A percentile compares a stretch with the other conserved stretches of the same genome.
phyloP scores from a whole-genome alignment of 2,329 filamentous ascomycete genomes.

The Aspergillus transmontanensis region DNA sequence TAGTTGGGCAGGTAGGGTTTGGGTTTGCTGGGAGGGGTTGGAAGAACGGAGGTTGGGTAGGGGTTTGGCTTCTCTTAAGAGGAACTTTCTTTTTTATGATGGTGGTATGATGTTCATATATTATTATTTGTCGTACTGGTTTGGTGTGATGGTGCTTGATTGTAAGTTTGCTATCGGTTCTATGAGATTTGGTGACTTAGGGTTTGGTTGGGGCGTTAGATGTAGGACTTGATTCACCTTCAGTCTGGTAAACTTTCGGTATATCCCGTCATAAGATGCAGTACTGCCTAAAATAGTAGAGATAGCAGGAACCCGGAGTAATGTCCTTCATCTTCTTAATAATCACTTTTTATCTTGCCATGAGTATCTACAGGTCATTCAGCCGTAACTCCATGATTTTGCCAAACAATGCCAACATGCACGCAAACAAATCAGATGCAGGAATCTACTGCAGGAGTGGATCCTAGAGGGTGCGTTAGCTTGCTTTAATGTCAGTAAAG shows the following conservation, averaged over 20 bases:
- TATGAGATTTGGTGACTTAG: background rate
- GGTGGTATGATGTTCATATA: background rate
- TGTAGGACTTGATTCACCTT: background rate
- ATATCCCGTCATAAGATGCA: background rate
- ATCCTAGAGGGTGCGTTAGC: conserved; percentile 44
- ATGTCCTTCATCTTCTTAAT: background rate
- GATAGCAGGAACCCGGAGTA: background rate
- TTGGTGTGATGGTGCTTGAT: too few relatives aligned
- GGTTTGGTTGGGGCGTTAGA: background rate
- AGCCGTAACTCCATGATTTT: conserved; percentile 5
- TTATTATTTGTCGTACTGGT: background rate
- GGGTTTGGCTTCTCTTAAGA: too few relatives aligned
- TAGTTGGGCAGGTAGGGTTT: too few relatives aligned
- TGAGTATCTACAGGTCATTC: conserved; percentile 12
- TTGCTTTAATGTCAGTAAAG: background rate
- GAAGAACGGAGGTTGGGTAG: too few relatives aligned
- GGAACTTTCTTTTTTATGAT: too few relatives aligned
- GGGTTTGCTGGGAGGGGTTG: too few relatives aligned
- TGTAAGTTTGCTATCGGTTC: too few relatives aligned
- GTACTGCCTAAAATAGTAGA: background rate
- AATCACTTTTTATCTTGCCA: conserved; percentile 7
- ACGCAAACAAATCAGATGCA: background rate
- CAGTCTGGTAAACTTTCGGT: too few relatives aligned
- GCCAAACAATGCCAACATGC: background rate
- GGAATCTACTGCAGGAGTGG: conserved; percentile 53